Evolutionary conservation across 495 filamentous ascomycete species (phyloP).

Genomic region (Penicillium parvum): DNA sequence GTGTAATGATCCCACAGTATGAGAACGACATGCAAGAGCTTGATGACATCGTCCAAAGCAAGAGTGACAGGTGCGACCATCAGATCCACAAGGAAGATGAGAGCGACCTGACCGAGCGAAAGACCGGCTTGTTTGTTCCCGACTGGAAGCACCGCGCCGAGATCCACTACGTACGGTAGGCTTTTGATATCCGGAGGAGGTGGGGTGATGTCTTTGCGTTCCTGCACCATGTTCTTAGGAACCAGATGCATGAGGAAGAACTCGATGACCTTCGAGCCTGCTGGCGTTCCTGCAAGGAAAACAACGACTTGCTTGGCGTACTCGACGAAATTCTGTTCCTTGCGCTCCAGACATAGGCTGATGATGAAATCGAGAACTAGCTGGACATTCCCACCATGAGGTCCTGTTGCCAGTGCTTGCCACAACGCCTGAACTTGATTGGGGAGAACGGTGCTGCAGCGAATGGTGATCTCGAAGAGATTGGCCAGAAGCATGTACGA

Average conservation of each 20-base stretch:
- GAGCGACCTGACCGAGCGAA: constrained; percentile 84
- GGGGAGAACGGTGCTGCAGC: constrained; percentile 79
- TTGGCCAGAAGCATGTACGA: constrained; percentile 97
- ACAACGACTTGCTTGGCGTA: constrained; percentile 97
- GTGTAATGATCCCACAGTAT: constrained; percentile 97
- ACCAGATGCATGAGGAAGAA: constrained; percentile 85
- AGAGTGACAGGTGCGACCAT: constrained; percentile 89
- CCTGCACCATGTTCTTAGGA: constrained; percentile 86
- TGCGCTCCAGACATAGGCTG: constrained; percentile 80
- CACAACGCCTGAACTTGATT: constrained; percentile 97
- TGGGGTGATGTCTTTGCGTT: constrained; percentile 67
- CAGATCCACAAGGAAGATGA: constrained; percentile 92
- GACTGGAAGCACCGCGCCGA: constrained; percentile 72
- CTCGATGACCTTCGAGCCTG: constrained; percentile 88
- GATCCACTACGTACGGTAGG: constrained; percentile 85
- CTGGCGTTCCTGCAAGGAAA: constrained; percentile 86
- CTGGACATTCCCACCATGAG: constrained; percentile 91
- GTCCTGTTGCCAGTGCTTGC: constrained; percentile 93
- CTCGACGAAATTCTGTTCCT: constrained; percentile 96
- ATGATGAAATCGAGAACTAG: constrained; percentile 96
- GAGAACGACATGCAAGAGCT: constrained; percentile 84
- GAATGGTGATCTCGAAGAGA: constrained; percentile 92
- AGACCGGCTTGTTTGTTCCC: constrained; percentile 88
- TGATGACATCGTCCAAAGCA: constrained; percentile 67
- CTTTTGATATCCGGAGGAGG: constrained; percentile 68